phyloP scores from a whole-genome alignment of 2,329 filamentous ascomycete species.

The Cercospora zeae-maydis region DNA sequence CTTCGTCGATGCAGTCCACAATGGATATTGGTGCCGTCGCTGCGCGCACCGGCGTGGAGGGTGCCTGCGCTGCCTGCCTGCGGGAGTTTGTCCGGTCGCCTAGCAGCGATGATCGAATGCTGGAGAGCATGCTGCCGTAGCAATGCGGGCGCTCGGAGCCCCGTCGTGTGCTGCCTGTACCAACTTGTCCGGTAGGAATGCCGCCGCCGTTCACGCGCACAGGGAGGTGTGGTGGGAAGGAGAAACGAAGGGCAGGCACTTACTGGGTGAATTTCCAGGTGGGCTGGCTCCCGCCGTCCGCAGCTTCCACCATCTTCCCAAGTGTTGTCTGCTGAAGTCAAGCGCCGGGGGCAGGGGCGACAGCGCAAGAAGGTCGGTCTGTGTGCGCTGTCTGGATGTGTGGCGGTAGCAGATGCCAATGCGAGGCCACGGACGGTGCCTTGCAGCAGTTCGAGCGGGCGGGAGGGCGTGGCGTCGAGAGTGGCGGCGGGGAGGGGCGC shows the following conservation, averaged over 20 bases:
- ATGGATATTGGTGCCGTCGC: conserved; percentile 2
- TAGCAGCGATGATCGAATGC: conserved; percentile 14
- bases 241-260: conserved; percentile 38
- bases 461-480: background rate
- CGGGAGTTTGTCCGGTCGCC: conserved; percentile 28
- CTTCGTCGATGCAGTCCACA: conserved; percentile 2
- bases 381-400: background rate
- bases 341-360: conserved; percentile 1
- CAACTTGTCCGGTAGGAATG: background rate
- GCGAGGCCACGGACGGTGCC: conserved; percentile 7
- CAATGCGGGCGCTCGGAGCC: conserved; percentile 9
- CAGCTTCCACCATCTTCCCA: conserved; percentile 88
- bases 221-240: background rate
- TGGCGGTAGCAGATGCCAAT: conserved; percentile 4
- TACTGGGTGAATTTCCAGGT: conserved; percentile 99
- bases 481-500: background rate
- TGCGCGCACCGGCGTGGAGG: conserved; percentile 1
- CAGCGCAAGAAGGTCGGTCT: background rate
- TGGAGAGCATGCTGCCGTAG: conserved; percentile 29
- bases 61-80: background rate
- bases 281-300: conserved; percentile 70
- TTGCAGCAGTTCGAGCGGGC: background rate
- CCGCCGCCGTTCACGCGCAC: background rate
- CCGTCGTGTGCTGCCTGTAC: background rate
- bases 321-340: background rate